Evolutionary conservation across 768 basidiomycete genomes (phyloP).

Genomic region (Leccinum uliginosum): DNA sequence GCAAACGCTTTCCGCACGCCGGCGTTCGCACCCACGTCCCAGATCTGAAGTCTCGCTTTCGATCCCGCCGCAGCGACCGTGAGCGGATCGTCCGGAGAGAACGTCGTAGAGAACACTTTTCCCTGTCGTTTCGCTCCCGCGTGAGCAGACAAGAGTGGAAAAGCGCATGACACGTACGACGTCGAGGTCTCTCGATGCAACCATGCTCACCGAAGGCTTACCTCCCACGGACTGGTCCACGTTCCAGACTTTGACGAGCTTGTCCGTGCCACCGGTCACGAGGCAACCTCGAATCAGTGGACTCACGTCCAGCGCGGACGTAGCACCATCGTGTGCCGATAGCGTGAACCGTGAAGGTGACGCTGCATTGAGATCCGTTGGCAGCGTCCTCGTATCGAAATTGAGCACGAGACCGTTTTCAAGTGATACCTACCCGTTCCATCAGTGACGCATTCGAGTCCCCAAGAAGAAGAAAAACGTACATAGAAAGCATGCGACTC

Average conservation of each 20-base stretch:
- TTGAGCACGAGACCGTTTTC: conserved; percentile 94
- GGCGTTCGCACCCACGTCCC: conserved; percentile 86
- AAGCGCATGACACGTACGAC: conserved; percentile 53
- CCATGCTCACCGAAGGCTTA: conserved; percentile 76
- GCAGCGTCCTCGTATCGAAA: conserved; percentile 83
- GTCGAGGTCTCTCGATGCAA: conserved; percentile 84
- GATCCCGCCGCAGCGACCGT: conserved; percentile 94
- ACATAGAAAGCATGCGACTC: conserved; percentile 85
- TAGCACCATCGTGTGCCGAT: conserved; percentile 89
- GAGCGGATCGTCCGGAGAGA: conserved; percentile 92
- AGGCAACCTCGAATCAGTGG: conserved; percentile 87
- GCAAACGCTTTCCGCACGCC: conserved; percentile 83
- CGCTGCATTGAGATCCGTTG: conserved; percentile 58
- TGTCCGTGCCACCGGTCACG: conserved; percentile 92
- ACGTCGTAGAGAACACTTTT: conserved; percentile 89
- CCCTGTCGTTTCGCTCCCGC: conserved; percentile 49
- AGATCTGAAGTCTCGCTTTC: conserved; percentile 89
- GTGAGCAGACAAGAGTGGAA: not conserved
- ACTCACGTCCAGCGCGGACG: conserved; percentile 86
- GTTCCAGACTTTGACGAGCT: conserved; percentile 96
- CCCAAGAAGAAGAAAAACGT: conserved; percentile 25
- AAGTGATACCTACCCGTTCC: conserved; percentile 70
- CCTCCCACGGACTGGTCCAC: conserved; percentile 60
- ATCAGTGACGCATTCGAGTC: not conserved
- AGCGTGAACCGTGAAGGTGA: conserved; percentile 82